Percentiles rank a stretch among this genome's conserved stretches.
These are phyloP conservation scores for Xylaria cubensis DNA, from an alignment of 495 filamentous ascomycete species.

Conservation along the genomic window DNA sequence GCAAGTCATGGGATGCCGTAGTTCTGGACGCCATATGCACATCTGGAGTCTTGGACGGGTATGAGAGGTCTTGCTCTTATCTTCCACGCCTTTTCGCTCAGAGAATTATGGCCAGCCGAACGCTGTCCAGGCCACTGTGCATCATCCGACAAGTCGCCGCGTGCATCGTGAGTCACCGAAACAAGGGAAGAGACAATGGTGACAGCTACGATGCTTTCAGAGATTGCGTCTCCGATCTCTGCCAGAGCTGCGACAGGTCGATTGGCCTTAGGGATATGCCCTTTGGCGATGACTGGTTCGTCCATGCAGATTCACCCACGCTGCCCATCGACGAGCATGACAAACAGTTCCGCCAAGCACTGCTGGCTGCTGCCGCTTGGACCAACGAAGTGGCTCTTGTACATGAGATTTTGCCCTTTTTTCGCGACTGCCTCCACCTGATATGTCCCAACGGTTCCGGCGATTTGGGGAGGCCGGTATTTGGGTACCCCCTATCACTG, in stretches of 20 bases:
- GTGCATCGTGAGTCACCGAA: slow-evolving; percentile 13
- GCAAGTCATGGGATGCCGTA: slow-evolving; percentile 11
- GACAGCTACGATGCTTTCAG: slow-evolving; percentile 4
- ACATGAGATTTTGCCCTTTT: slow-evolving; percentile 10
- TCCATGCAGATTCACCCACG: not conserved
- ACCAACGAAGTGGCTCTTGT: slow-evolving; percentile 7
- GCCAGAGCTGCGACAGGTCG: not conserved
- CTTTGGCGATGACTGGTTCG: not conserved
- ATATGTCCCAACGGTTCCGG: not conserved
- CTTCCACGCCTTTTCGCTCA: not conserved
- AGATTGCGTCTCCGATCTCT: slow-evolving; percentile 12
- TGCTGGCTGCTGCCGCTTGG: slow-evolving; percentile 17
- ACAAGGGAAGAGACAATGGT: slow-evolving; percentile 11
- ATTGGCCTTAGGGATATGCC: not conserved
- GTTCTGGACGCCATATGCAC: not conserved
- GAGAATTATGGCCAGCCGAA: slow-evolving; percentile 7
- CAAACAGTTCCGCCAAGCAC: slow-evolving; percentile 3
- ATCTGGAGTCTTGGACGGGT: not conserved
- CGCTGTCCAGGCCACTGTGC: not conserved
- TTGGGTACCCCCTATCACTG: slow-evolving; percentile 4
- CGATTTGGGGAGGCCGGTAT: not conserved
- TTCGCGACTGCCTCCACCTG: not conserved
- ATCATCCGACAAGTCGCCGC: slow-evolving; percentile 12
- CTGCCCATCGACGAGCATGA: not conserved
- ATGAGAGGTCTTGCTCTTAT: not conserved